Base-by-base conservation (phyloP, 2,329 filamentous ascomycete species). In the Trichoderma polysporum region DNA sequence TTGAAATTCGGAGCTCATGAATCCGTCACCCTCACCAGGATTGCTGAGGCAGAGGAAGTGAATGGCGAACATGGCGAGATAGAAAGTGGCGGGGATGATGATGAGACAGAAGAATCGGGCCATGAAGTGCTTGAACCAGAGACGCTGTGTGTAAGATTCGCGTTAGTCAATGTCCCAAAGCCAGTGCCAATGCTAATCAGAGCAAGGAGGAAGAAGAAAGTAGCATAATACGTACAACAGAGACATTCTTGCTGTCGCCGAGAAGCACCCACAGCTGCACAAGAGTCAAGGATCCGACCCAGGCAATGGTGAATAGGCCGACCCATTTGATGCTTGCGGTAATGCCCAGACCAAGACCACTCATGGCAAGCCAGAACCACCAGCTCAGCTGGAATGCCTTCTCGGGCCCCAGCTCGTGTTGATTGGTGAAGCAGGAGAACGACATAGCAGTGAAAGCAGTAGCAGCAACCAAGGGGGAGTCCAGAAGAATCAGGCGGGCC, bases 1-100 rank as follows among this genome's bases (percentile, higher is more conserved):
- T 82, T 99, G 95, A 84, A 99, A 99, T 77, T 99, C 95, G 65
- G 94, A 97, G 76, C 94, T 97, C 95, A 99, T 99, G 84, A 99
- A 99, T 65, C 95, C 95, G 79, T 99, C 95, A 64, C 95, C 95
- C 61, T 99, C 95, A 68, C 95, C 95, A 31, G 95, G 95, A 81
- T 99, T 99, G 68, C 90, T 87, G 49, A 99, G 86, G 83, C 92
- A 96, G 72, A 94, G 73, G 80, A 99, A 99, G 83, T 99, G 95
- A 74, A 99, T 96, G 62, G 88, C 94, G 75, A 99, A 99, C 92
- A 98, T 97, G 75, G 88, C 90, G 84, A 97, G 90, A 83, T 99
- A 99, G 81, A 99, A 97, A 39, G 88, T 89, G 29, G 91, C 72
- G 7, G 95, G 95, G 71, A 99, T 92, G 72, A 97, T 83, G 71